Conservation (phyloP, 129 eudicot genomes). For the Silybum marianum region DNA sequence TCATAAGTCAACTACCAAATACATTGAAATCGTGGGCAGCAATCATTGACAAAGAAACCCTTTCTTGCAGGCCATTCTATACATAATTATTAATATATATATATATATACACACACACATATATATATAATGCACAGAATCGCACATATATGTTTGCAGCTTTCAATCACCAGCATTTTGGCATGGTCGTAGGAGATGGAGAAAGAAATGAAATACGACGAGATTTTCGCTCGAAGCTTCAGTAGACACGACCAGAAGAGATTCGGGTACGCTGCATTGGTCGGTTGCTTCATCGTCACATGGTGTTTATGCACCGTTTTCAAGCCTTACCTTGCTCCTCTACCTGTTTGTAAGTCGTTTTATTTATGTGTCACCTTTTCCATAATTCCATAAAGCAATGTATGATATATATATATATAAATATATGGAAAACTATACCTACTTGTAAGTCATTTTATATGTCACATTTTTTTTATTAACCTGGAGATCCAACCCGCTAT, state of each 20-base stretch:
- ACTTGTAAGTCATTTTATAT: too few relatives aligned
- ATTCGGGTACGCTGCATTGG: conserved; percentile 43
- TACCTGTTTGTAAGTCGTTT: conserved; percentile 3
- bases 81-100: conserved; percentile 3
- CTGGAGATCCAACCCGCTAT: too few relatives aligned
- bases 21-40: conserved; percentile 36
- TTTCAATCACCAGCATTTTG: conserved; percentile 1
- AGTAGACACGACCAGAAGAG: conserved; percentile 46
- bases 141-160: background rate
- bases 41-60: conserved; percentile 23
- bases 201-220: conserved; percentile 26
- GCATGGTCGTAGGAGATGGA: background rate
- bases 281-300: conserved; percentile 47
- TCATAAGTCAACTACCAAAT: conserved; percentile 33
- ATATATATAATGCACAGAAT: conserved; percentile 3
- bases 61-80: conserved; percentile 26
- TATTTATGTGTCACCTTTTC: background rate
- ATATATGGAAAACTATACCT: conserved; percentile 1
- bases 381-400: too few relatives aligned
- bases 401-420: too few relatives aligned
- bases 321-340: conserved; percentile 47
- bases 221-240: conserved; percentile 54
- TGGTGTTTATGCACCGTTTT: conserved; percentile 43
- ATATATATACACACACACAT: background rate
- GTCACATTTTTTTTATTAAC: background rate